Evolutionary conservation across 257 asterid genomes (phyloP), one percentile per base, ranked within the genome.

Genomic region (Leptodermis oblonga): DNA sequence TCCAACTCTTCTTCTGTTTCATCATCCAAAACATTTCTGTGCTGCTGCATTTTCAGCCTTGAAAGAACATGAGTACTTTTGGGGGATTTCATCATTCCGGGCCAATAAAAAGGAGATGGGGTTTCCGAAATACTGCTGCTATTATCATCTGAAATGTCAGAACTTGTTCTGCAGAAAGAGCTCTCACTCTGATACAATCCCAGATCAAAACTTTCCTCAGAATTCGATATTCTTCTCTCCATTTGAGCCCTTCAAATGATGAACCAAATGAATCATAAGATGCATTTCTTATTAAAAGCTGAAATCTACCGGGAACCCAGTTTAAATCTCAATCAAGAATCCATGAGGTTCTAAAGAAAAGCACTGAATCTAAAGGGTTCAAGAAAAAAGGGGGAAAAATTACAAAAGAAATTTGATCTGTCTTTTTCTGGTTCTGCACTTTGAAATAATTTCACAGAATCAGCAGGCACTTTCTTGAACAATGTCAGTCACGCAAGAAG

Each of bases 161-260:
- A 93, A 56, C 65, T 79, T 43, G 92, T 86, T 74, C 97, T 81
- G 49, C 82, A 82, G 37, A 87, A 93, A 48, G 99, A 90, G 66
- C 82, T 84, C 13, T 73, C 88, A 23, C 82, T 77, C 52, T 75
- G 82, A 74, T 80, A 23, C 1, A 1, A 81, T 63, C 90, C 91
- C 78, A 71, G 8, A 25, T 89, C 95, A 79, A 34, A 71, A 66
- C 36, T 84, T 68, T 87, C 96, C 23, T 86, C 92, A 12, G 78
- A 67, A 74, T 30, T 85, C 15, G 80, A 72, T 18, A 72, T 28
- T 23, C 79, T 28, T 23, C 79, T 77, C 37, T 86, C 90, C 93
- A 86, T 83, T 73, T 73, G 70, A 56, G 11, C 63, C 75, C 65
- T 63, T 56, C 52, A 20, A 12, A 64, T 56, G 22, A n/a, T n/a